Conservation (phyloP, 1,139 yeast species). For the Geotrichum aggregatum region DNA sequence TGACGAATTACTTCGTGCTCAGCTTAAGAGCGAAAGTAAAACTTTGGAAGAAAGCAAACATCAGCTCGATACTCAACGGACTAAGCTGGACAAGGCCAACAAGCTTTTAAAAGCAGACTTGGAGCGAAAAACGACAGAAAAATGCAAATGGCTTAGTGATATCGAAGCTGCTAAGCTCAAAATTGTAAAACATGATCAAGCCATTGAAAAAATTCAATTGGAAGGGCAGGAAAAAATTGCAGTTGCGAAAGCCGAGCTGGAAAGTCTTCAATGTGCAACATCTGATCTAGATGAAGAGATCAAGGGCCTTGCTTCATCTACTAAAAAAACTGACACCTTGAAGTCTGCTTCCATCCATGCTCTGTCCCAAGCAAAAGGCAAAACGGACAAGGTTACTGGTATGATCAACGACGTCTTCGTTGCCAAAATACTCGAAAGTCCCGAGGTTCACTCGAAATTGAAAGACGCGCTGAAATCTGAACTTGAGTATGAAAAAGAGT, state of each 20-base stretch:
- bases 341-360: constrained; percentile 26
- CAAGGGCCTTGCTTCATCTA: constrained; percentile 31
- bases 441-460: constrained; percentile 26
- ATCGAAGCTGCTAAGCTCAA: constrained; percentile 22
- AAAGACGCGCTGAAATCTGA: constrained; percentile 27
- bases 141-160: constrained; percentile 26
- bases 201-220: constrained; percentile 3
- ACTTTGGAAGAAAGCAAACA: constrained; percentile 45
- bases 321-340: constrained; percentile 25
- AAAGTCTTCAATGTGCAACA: constrained; percentile 10
- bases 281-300: constrained; percentile 42
- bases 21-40: constrained; percentile 48
- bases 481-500: constrained; percentile 27
- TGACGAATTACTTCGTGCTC: constrained; percentile 49
- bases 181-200: constrained; percentile 17
- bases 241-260: constrained; percentile 4
- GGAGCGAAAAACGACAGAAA: constrained; percentile 24
- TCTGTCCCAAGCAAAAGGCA: constrained; percentile 24
- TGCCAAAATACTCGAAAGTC: constrained; percentile 25
- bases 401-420: constrained; percentile 27
- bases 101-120: constrained; percentile 29
- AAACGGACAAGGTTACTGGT: constrained; percentile 30
- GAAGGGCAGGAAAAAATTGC: constrained; percentile 7
- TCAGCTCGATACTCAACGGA: constrained; percentile 38
- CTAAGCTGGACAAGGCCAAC: constrained; percentile 33